Conservation (phyloP, 2,329 filamentous ascomycete species). For the Exophiala bonariae region DNA sequence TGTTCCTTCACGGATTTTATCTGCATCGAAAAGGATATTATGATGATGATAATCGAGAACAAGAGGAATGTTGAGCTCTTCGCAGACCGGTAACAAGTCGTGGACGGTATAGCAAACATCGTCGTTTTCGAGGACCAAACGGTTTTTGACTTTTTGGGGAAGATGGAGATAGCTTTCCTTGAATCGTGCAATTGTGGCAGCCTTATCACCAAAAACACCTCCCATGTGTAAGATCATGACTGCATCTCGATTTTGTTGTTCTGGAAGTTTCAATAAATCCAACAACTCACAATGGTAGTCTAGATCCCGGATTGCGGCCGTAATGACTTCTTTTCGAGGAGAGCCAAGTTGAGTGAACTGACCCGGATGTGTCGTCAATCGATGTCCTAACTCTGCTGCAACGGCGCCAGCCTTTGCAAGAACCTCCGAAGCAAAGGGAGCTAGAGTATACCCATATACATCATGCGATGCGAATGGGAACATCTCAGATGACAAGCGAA, state of each 20-base stretch:
- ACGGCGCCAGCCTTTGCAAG: slow-evolving; percentile 76
- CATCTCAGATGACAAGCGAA: slow-evolving; percentile 92
- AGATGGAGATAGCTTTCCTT: slow-evolving; percentile 69
- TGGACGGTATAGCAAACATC: slow-evolving; percentile 93
- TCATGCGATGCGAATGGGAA: slow-evolving; percentile 92
- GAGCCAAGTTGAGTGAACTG: slow-evolving; percentile 92
- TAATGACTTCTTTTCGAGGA: slow-evolving; percentile 73
- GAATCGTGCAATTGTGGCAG: slow-evolving; percentile 75
- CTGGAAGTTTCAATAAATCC: slow-evolving; percentile 70
- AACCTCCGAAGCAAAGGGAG: slow-evolving; percentile 76
- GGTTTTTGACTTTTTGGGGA: slow-evolving; percentile 69
- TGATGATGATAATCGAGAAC: slow-evolving; percentile 95
- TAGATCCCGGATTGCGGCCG: slow-evolving; percentile 75
- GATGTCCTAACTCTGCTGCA: slow-evolving; percentile 75
- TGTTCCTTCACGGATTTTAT: slow-evolving; percentile 76
- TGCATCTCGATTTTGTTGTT: slow-evolving; percentile 78
- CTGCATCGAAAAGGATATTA: slow-evolving; percentile 83
- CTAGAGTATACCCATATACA: slow-evolving; percentile 81
- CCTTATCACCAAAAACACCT: slow-evolving; percentile 84
- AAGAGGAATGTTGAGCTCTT: slow-evolving; percentile 89
- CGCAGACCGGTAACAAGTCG: slow-evolving; percentile 83
- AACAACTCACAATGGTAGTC: slow-evolving; percentile 88
- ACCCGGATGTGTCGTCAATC: slow-evolving; percentile 86
- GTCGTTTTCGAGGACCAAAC: slow-evolving; percentile 90
- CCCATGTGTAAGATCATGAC: slow-evolving; percentile 96